Evolutionary conservation across 1,139 yeast species (phyloP).

Genomic region (Scheffersomyces parashehatae): DNA sequence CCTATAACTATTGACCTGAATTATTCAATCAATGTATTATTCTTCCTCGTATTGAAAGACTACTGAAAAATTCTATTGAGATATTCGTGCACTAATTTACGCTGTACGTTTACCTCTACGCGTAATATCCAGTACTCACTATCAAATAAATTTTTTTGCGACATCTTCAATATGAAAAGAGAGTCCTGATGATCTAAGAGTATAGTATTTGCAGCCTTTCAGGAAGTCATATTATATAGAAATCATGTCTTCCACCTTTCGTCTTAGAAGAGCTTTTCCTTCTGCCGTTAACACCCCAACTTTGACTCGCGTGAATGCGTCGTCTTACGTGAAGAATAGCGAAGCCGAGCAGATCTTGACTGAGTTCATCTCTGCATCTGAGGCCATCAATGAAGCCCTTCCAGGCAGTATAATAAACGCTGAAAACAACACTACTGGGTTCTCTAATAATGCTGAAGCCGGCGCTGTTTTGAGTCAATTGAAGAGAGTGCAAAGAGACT

Average conservation of each 20-base stretch:
- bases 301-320: conserved; percentile 35
- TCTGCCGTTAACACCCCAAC: conserved; percentile 53
- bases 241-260: conserved; percentile 12
- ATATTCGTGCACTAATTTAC: too few relatives aligned
- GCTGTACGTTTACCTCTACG: too few relatives aligned
- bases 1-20: too few relatives aligned
- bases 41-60: too few relatives aligned
- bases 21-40: too few relatives aligned
- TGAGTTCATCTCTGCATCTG: conserved; percentile 44
- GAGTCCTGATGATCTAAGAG: too few relatives aligned
- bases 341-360: conserved; percentile 49
- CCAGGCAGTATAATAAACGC: conserved; percentile 9
- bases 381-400: conserved; percentile 12
- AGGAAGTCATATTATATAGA: background rate
- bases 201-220: too few relatives aligned
- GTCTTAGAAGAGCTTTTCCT: conserved; percentile 38
- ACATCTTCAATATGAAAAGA: too few relatives aligned
- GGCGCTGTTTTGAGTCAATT: conserved; percentile 56
- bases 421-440: conserved; percentile 16
- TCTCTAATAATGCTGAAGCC: conserved; percentile 22
- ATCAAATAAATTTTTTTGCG: too few relatives aligned
- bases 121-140: too few relatives aligned
- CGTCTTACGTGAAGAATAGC: conserved; percentile 30
- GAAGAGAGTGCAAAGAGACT: conserved; percentile 66
- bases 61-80: too few relatives aligned